Percentiles rank a stretch among this genome's conserved stretches.
Evolutionary conservation across 805 yeast genomes (phyloP).

Genomic region (Myxozyma monticola): DNA sequence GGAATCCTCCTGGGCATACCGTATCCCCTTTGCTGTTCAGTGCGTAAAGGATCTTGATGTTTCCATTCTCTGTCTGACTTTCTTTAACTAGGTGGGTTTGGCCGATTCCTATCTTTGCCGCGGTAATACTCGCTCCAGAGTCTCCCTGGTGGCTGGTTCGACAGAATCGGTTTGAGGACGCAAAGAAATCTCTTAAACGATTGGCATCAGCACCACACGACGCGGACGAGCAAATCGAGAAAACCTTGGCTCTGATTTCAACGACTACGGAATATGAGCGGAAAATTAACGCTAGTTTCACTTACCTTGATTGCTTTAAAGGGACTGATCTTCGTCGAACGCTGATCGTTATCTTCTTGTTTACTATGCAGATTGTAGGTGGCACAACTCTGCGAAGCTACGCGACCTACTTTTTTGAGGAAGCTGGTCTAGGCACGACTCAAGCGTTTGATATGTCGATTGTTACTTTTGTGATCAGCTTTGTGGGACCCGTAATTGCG

Average conservation of each 20-base stretch:
- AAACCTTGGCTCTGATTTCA: constrained; percentile 6
- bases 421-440: constrained; percentile 33
- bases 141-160: too few species aligned
- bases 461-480: constrained; percentile 1
- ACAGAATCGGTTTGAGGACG: constrained; percentile 7
- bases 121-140: constrained; percentile 26
- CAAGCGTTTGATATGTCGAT: constrained; percentile 10
- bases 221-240: not conserved
- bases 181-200: constrained; percentile 4
- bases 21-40: constrained; percentile 59
- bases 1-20: constrained; percentile 46
- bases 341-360: constrained; percentile 39
- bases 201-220: not conserved
- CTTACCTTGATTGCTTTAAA: constrained; percentile 11
- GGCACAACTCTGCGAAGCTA: constrained; percentile 9
- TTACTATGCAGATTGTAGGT: constrained; percentile 30
- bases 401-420: constrained; percentile 52
- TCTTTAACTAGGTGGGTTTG: too few species aligned
- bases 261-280: constrained; percentile 9
- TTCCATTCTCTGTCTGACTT: too few species aligned
- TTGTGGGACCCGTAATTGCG: constrained; percentile 1
- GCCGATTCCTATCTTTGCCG: constrained; percentile 54
- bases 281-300: not conserved
- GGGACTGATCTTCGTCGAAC: constrained; percentile 27
- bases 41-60: too few species aligned